Percentiles rank a stretch among this genome's conserved stretches.
Conservation (phyloP, 352 stramenopile genomes). For the Phytophthora podocarpi region DNA sequence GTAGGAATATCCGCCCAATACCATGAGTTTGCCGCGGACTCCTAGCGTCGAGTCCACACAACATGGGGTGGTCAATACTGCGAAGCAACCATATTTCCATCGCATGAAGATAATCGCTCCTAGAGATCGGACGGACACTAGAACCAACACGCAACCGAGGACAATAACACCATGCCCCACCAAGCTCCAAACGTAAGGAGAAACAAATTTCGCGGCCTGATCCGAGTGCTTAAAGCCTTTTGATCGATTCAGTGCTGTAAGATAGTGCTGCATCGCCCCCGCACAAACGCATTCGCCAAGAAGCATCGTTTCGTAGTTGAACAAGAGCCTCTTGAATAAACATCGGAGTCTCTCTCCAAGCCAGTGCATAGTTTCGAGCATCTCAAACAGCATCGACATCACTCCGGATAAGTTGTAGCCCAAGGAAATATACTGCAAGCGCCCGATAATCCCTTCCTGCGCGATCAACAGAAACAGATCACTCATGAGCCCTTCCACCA, state of each 20-base stretch:
- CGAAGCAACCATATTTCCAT: constrained; percentile 22
- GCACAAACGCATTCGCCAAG: constrained; percentile 35
- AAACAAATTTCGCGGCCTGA: constrained; percentile 2
- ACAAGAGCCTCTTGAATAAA: constrained; percentile 31
- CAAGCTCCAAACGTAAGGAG: constrained; percentile 40
- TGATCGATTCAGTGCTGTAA: constrained; percentile 34
- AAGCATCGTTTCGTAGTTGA: constrained; percentile 44
- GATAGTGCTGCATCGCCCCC: constrained; percentile 30
- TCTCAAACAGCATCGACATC: constrained; percentile 44
- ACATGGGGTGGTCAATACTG: constrained; percentile 16
- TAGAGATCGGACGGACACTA: constrained; percentile 24
- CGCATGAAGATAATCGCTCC: constrained; percentile 25
- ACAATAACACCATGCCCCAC: constrained; percentile 34
- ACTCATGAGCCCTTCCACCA: constrained; percentile 40
- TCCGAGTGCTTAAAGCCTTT: constrained; percentile 18
- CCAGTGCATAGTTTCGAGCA: constrained; percentile 37
- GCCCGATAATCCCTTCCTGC: constrained; percentile 28
- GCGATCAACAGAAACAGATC: constrained; percentile 43
- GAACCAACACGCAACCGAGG: constrained; percentile 25
- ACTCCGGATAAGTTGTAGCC: constrained; percentile 43
- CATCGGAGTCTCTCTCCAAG: constrained; percentile 18
- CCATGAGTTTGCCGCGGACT: constrained; percentile 21
- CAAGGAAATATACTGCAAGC: constrained; percentile 41
- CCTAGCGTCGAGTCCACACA: constrained; percentile 29
- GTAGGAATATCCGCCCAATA: constrained; percentile 29